A percentile compares a stretch with the other conserved stretches of the same genome.
These are phyloP conservation scores for Gastrolobium villosum DNA, from an alignment of 306 rosid species.

Conservation along the genomic window DNA sequence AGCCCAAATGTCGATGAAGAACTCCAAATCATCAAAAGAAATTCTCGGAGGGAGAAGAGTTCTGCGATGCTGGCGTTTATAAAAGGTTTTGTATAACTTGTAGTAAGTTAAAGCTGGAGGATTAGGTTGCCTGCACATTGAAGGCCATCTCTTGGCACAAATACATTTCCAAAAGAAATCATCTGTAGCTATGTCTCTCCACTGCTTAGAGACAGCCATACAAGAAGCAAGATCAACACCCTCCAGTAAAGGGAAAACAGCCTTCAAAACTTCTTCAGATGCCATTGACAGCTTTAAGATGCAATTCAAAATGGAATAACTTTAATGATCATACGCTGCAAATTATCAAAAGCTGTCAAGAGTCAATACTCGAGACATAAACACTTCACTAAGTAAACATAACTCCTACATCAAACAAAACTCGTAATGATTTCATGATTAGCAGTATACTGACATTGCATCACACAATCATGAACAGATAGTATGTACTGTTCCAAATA, in stretches of 20 bases:
- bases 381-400: constrained; percentile 14
- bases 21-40: constrained; percentile 87
- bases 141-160: constrained; percentile 95
- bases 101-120: constrained; percentile 70
- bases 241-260: constrained; percentile 91
- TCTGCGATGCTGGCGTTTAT: constrained; percentile 65
- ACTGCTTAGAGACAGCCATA: constrained; percentile 84
- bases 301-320: neutral
- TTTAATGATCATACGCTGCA: constrained; percentile 34
- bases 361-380: constrained; percentile 22
- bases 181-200: constrained; percentile 84
- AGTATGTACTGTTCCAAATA: neutral
- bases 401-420: constrained; percentile 17
- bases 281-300: constrained; percentile 58
- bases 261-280: constrained; percentile 80
- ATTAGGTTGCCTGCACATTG: constrained; percentile 78
- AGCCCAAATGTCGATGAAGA: constrained; percentile 89
- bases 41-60: constrained; percentile 83
- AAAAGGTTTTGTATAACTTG: constrained; percentile 70
- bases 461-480: constrained; percentile 1
- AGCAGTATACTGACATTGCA: constrained; percentile 13
- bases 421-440: neutral
- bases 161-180: constrained; percentile 95
- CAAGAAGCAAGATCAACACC: constrained; percentile 86
- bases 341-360: constrained; percentile 30